Percentiles rank a stretch among this genome's conserved stretches.
These are phyloP conservation scores for Kodamaea arcana DNA, from an alignment of 1,139 yeast genomes.

Conservation along the genomic window DNA sequence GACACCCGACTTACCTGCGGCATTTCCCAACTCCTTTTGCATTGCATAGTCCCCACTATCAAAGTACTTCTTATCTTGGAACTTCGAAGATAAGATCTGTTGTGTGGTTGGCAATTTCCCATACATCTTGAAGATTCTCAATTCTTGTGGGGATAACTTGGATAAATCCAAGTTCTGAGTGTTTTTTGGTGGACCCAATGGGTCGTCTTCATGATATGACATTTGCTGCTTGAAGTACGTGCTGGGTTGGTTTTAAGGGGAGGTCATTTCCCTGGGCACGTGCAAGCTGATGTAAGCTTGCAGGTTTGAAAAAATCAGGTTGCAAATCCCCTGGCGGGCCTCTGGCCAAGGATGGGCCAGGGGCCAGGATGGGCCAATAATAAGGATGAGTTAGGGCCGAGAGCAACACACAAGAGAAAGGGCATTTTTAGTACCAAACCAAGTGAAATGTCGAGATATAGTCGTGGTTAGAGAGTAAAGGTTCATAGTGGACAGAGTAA, in stretches of 20 bases:
- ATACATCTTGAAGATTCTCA: constrained; percentile 69
- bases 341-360: too few relatives aligned
- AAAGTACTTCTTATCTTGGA: constrained; percentile 87
- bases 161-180: constrained; percentile 51
- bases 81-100: constrained; percentile 73
- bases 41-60: constrained; percentile 98
- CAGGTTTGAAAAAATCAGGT: not conserved
- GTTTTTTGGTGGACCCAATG: constrained; percentile 45
- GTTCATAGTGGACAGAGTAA: too few relatives aligned
- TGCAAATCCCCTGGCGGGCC: too few relatives aligned
- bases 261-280: not conserved
- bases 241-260: not conserved
- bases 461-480: too few relatives aligned
- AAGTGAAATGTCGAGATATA: too few relatives aligned
- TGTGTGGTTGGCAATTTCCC: constrained; percentile 87
- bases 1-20: constrained; percentile 19
- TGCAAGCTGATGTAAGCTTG: not conserved
- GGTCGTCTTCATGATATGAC: constrained; percentile 36
- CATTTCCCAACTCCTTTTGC: constrained; percentile 55
- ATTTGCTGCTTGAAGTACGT: constrained; percentile 1
- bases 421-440: too few relatives aligned
- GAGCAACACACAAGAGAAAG: too few relatives aligned
- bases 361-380: too few relatives aligned
- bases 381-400: too few relatives aligned
- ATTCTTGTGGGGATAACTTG: constrained; percentile 63